Base-by-base conservation (phyloP, 768 basidiomycete genomes). In the Tricholoma sp. region DNA sequence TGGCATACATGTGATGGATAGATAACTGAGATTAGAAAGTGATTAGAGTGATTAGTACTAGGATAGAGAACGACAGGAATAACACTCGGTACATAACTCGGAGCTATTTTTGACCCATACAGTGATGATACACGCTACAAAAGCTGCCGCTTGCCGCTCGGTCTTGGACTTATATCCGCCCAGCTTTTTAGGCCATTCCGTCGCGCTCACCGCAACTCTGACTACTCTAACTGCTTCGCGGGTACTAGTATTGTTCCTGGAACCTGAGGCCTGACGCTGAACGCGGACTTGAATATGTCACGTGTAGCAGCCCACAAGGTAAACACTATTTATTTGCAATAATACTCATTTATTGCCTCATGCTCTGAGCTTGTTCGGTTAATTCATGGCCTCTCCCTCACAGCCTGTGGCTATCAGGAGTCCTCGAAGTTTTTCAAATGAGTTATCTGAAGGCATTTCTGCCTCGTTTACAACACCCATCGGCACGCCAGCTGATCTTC, bases 401-500 rank as follows among this genome's bases (percentile, higher is more conserved):
- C 72, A 75, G 65, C 84, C 84, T 44, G 69, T 86, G 8, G 75
- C 74, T 61, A 86, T 86, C 44, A 72, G 63, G 54, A 66, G 65
- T 32, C 70, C 70, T 24, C 65, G 65, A n/a, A 58, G 59, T 13
- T 34, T 57, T 11, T 63, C 62, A 13, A 55, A 55, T 20, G 67
- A 64, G 52, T 45, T 57, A 20, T 52, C 50, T 15, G 64, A 68
- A 24, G 65, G 45, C 47, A 53, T 59, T 18, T 52, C 66, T n/a
- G 65, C 63, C 8, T 74, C 73, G 8, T 62, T 69, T 41, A n/a
- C n/a, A 9, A 75, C 77, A 12, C 75, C 77, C 1, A 61, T 74
- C 12, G 84, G 84, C 44, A 87, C 88, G 17, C 86, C 89, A 32
- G 47, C 47, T 6, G 83, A 86, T 62, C 24, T 24, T 24, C 69